Evolutionary conservation across 116 monocot species (phyloP).

Genomic region (Trichopus zeylanicus): DNA sequence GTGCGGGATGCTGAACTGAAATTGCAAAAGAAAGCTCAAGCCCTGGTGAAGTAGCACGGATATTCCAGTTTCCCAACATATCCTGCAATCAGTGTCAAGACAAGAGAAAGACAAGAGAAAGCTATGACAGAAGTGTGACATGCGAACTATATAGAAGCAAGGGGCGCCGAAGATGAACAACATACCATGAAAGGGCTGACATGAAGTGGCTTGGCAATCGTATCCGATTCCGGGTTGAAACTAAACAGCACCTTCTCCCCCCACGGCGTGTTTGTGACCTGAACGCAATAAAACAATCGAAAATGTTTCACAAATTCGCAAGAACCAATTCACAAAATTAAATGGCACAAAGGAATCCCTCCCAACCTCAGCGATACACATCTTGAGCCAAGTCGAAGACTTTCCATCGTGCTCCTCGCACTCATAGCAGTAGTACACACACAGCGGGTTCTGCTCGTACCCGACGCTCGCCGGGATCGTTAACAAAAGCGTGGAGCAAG

Average conservation of each 20-base stretch:
- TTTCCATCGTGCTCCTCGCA: background rate
- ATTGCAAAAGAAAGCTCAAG: slow-evolving; percentile 61
- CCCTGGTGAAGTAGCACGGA: slow-evolving; percentile 53
- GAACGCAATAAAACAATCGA: background rate
- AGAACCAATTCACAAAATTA: background rate
- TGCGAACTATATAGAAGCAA: background rate
- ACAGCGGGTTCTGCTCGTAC: slow-evolving; percentile 92
- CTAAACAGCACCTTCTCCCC: slow-evolving; percentile 71
- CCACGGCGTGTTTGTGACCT: slow-evolving; percentile 99
- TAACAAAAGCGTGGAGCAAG: slow-evolving; percentile 49
- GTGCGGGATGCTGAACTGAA: slow-evolving; percentile 76
- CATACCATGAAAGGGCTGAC: slow-evolving; percentile 98
- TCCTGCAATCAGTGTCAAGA: slow-evolving; percentile 43
- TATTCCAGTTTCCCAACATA: slow-evolving; percentile 87
- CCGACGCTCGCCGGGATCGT: slow-evolving; percentile 88
- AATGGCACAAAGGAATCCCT: too few species aligned
- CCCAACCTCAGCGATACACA: slow-evolving; percentile 81
- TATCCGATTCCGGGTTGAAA: slow-evolving; percentile 60
- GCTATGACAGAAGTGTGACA: background rate
- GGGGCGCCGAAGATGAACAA: background rate
- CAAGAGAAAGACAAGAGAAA: background rate
- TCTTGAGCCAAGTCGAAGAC: slow-evolving; percentile 22
- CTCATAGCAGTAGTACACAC: slow-evolving; percentile 88
- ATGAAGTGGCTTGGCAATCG: slow-evolving; percentile 87
- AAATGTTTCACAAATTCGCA: background rate